Base-by-base conservation (phyloP, 2,329 filamentous ascomycete species). In the Cercospora sp. region DNA sequence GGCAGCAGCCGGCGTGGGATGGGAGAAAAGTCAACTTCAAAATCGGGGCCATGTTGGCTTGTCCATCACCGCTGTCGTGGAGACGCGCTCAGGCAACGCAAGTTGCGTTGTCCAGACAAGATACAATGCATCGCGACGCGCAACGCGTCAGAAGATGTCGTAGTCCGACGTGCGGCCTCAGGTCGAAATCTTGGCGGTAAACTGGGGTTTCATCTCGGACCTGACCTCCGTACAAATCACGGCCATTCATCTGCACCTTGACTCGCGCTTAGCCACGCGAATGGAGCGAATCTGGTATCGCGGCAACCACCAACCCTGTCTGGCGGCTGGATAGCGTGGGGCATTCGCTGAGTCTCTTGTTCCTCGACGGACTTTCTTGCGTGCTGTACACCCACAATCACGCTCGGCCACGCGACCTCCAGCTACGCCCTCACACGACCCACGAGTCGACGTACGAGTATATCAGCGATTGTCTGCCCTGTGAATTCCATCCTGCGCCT, bases 261-360 rank as follows among this genome's bases (percentile, higher is more conserved):
- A 63, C 43, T 63, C 61, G 61, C 26, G 61, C 61, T 32, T 34
- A 57, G 28, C 30, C 32, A 34, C 13, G 61, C 49, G 28, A 55
- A 40, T 21, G 28, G 21, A 18, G 62, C 51, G 51, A 64, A 60
- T 53, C 58, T 58, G 51, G 63, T 64, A 61, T 58, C 51, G 67
- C 67, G 60, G 64, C 66, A 37, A 69, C 55, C 64, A 57, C 26
- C 45, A 58, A 63, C 45, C 66, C 63, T 51, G 32, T 24, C 28
- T 61, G 58, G 62, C 66, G 63, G 34, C 51, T 45, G 9, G 59
- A 58, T 68, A 61, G 68, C 68, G 67, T 68, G 66, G 67, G 70
- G 68, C 40, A 49, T 37, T 57, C 45, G 16, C 49, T 18, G 61
- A 53, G 53, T 65, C 66, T 43, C 26, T 26, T 37, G 63, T 59